phyloP scores from a whole-genome alignment of 768 basidiomycete species.

The Agaricus bisporus region DNA sequence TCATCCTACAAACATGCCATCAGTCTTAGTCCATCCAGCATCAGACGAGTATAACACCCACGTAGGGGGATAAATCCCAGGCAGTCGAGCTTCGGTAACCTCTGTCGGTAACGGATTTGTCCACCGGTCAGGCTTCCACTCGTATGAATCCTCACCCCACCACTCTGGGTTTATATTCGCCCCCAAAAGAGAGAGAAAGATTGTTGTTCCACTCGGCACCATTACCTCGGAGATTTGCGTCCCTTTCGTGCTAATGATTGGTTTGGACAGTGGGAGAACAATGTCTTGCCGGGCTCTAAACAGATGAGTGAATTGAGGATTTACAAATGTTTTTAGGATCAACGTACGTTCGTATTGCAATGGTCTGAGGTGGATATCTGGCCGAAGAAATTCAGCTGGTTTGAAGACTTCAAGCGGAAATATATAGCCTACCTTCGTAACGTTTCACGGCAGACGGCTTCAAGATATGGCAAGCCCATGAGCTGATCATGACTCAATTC shows the following conservation, averaged over 20 bases:
- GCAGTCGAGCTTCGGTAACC: constrained; percentile 24
- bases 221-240: constrained; percentile 15
- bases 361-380: constrained; percentile 22
- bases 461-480: constrained; percentile 29
- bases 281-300: constrained; percentile 9
- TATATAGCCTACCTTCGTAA: constrained; percentile 26
- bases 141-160: constrained; percentile 37
- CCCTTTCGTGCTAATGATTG: neutral
- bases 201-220: constrained; percentile 24
- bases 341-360: constrained; percentile 6
- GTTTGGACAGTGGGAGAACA: constrained; percentile 24
- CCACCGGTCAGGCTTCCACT: constrained; percentile 45
- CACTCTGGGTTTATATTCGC: constrained; percentile 29
- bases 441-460: constrained; percentile 35
- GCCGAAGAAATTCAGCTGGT: neutral
- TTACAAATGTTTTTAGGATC: neutral
- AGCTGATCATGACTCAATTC: constrained; percentile 31
- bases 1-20: constrained; percentile 26
- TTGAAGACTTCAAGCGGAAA: neutral
- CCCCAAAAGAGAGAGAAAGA: constrained; percentile 20
- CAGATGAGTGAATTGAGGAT: neutral
- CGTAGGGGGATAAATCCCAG: constrained; percentile 30
- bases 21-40: neutral
- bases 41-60: constrained; percentile 16
- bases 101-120: constrained; percentile 24